Evolutionary conservation across 2,329 filamentous ascomycete species (phyloP).

Genomic region (Aspergillus arachidicola): DNA sequence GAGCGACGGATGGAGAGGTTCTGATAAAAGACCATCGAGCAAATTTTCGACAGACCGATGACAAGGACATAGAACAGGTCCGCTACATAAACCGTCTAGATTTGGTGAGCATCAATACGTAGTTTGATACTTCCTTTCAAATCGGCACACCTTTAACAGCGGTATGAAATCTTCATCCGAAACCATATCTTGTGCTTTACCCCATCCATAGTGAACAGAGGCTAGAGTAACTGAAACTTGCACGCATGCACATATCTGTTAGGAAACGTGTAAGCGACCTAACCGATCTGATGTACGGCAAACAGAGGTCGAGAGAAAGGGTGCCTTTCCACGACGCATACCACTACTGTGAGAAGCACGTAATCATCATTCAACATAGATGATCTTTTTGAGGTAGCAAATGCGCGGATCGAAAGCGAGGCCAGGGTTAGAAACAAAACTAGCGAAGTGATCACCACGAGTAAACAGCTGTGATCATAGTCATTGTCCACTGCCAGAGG

Average conservation of each 20-base stretch:
- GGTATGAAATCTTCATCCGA: constrained; percentile 13
- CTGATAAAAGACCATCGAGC: constrained; percentile 27
- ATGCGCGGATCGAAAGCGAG: constrained; percentile 44
- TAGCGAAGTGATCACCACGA: constrained; percentile 44
- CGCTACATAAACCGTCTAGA: constrained; percentile 39
- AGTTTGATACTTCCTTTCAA: not conserved
- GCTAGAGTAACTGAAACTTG: constrained; percentile 44
- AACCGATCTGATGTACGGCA: not conserved
- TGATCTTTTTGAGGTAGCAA: constrained; percentile 38
- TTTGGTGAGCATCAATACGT: not conserved
- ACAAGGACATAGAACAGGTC: constrained; percentile 46
- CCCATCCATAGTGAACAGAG: constrained; percentile 44
- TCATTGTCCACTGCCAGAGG: constrained; percentile 40
- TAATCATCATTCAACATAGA: constrained; percentile 39
- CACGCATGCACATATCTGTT: constrained; percentile 36
- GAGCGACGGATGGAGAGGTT: constrained; percentile 20
- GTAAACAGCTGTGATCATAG: constrained; percentile 44
- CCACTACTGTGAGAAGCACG: constrained; percentile 34
- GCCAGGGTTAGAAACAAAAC: constrained; percentile 42
- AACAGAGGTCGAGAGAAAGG: not conserved
- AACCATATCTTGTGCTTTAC: constrained; percentile 35
- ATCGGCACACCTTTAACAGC: constrained; percentile 40
- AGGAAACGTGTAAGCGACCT: not conserved
- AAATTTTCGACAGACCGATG: constrained; percentile 47
- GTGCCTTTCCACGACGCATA: constrained; percentile 16